Evolutionary conservation across 1,139 yeast genomes (phyloP), one percentile per base, ranked within the genome.

Genomic region (Candida sp.): DNA sequence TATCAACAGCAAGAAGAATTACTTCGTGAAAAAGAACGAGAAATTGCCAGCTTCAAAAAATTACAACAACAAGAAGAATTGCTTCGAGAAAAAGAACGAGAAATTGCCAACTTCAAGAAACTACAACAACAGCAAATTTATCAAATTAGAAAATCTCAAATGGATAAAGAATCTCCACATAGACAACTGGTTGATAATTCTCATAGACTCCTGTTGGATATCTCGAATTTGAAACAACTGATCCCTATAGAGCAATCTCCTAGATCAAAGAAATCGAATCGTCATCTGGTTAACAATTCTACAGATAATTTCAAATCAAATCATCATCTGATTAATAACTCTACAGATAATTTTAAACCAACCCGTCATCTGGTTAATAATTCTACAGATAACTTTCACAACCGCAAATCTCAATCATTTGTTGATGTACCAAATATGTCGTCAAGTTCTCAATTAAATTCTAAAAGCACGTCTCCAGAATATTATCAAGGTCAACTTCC

Each of bases 111-210:
- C 40, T 64, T 66, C 45, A 64, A 58, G 45, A 41, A 50, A 33
- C 55, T 67, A 47, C 70, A 66, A 45, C 67, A 63, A 45, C 70
- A 66, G 40, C 68, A 64, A 41, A 55, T 56, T 33, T 63, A 63
- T 49, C 63, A 63, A 36, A 50, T 61, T 29, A 60, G 61, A 43
- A 61, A 63, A 42, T 45, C 55, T 4, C 46, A 45, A 12, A 46
- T 36, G 32, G 52, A 48, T 36, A 25, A 25, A 25, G 29, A 32
- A 7, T 7, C 19, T 3, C 19, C 19, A 32, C 6, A 32, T 12
- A 32, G 34, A 32, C 34, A 32, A 32, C 34, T 32, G 34, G 34
- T 12, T 6, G 29, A 25, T 8, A 25, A 25, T 11, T 25, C 7
- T 25, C 29, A 25, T 11, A 25, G 29, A 25, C 19, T 15, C 19